Conservation (phyloP, 2,329 filamentous ascomycete genomes). For the Penicillium sp. region DNA sequence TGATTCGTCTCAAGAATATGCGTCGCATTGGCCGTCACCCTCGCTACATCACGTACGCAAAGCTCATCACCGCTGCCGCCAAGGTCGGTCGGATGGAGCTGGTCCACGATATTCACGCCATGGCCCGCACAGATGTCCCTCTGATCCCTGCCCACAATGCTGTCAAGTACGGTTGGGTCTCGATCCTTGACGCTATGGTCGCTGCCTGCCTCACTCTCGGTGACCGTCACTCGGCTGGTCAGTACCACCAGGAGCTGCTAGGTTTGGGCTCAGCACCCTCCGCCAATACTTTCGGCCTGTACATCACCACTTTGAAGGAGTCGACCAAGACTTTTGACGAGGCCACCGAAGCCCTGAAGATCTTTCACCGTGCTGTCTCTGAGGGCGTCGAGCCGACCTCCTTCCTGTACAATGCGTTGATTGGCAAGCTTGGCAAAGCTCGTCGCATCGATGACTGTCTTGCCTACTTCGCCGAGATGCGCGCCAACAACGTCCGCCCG, state of each 20-base stretch:
- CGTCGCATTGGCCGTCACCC: slow-evolving; percentile 88
- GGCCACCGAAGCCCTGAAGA: slow-evolving; percentile 93
- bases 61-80: slow-evolving; percentile 87
- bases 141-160: slow-evolving; percentile 79
- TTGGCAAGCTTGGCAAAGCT: slow-evolving; percentile 97
- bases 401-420: slow-evolving; percentile 96
- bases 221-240: slow-evolving; percentile 76
- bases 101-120: slow-evolving; percentile 82
- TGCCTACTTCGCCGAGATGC: slow-evolving; percentile 98
- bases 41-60: slow-evolving; percentile 94
- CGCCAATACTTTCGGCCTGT: slow-evolving; percentile 95
- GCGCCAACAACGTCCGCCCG: slow-evolving; percentile 84
- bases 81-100: slow-evolving; percentile 80
- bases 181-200: slow-evolving; percentile 95
- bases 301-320: slow-evolving; percentile 98
- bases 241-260: slow-evolving; percentile 88
- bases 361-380: slow-evolving; percentile 89
- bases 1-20: slow-evolving; percentile 87
- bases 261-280: slow-evolving; percentile 89
- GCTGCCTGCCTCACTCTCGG: slow-evolving; percentile 84
- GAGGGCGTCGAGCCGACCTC: slow-evolving; percentile 96
- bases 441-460: slow-evolving; percentile 97
- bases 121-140: slow-evolving; percentile 88
- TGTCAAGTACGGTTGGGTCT: slow-evolving; percentile 93
- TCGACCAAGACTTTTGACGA: slow-evolving; percentile 98